Evolutionary conservation across 306 rosid genomes (phyloP).

Genomic region (Sindora glabra): DNA sequence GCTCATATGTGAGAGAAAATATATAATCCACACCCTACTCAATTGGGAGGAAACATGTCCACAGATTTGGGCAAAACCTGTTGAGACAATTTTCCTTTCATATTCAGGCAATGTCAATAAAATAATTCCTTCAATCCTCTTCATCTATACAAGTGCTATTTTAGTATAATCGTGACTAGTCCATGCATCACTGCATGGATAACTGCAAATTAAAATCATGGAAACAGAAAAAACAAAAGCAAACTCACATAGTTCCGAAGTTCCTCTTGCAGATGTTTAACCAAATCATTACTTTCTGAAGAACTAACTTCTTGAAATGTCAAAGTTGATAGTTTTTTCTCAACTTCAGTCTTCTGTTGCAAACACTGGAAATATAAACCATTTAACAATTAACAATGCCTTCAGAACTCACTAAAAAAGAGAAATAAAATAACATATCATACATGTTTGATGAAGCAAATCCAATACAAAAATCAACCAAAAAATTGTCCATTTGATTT

Average conservation of each 20-base stretch:
- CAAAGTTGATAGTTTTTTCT: conserved; percentile 58
- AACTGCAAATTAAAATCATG: conserved; percentile 1
- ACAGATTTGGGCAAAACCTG: conserved; percentile 1
- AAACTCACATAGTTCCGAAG: conserved; percentile 72
- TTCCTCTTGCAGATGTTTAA: conserved; percentile 82
- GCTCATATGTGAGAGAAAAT: not conserved
- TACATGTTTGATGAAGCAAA: not conserved
- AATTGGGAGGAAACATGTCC: not conserved
- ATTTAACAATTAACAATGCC: not conserved
- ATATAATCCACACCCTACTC: not conserved
- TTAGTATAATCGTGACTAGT: not conserved
- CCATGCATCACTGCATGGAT: conserved; percentile 2
- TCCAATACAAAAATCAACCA: not conserved
- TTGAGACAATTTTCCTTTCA: not conserved
- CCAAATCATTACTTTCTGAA: conserved; percentile 37
- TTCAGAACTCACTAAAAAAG: conserved; percentile 2
- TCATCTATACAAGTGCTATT: not conserved
- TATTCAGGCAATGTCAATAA: conserved; percentile 1
- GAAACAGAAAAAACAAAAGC: conserved; percentile 2
- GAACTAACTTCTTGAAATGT: conserved; percentile 50
- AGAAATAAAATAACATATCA: not conserved
- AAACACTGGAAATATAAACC: conserved; percentile 53
- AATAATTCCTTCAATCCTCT: conserved; percentile 2
- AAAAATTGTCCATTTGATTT: conserved; percentile 2
- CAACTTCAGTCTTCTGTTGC: conserved; percentile 70